Evolutionary conservation across 371 early-diverging fungal species (phyloP), one percentile per base, ranked within the genome.

Genomic region (Mucor velutinosus): DNA sequence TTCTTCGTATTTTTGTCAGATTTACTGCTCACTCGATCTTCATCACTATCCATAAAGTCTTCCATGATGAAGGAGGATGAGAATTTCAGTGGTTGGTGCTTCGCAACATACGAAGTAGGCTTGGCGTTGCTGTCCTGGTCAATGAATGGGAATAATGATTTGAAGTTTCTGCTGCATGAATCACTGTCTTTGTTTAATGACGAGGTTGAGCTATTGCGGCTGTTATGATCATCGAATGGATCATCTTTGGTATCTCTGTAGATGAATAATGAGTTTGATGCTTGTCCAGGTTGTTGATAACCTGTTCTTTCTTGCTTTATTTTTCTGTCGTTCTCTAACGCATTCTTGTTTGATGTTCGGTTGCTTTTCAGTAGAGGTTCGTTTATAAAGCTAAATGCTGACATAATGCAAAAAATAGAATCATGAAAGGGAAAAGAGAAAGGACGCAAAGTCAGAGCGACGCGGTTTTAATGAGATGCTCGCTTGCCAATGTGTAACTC

Each of bases 31-130:
- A 2, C 7, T 51, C 8, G 51, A 51, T 51, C 5, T 11, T 51
- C 15, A n/a, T 56, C 56, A 19, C 6, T n/a, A n/a, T 56, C 29
- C 17, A 56, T 30, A 27, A 30, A 30, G 23, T 56, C 56, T n/a
- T 56, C 56, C 32, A 56, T 56, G 29, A 56, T 56, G n/a, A 56
- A 56, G 2, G 56, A 56, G 15, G 56, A 56, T 5, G 56, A 30
- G 17, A 56, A 51, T 11, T 51, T 51, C 4, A 51, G 25, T 10
- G 51, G 51, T 25, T 21, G 51, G 23, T 51, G 51, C 21, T 51
- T 51, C 0, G 23, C 21, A 12, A 51, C 51, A 51, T 23, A 25
- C 21, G 51, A 51, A 10, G 23, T 1, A 3, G 10, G 10, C 12
- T 12, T 51, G 12, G 8, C 4, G 5, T 3, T 23, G 21, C 11